phyloP scores from a whole-genome alignment of 2,329 filamentous ascomycete species.

The Aspergillus niger region DNA sequence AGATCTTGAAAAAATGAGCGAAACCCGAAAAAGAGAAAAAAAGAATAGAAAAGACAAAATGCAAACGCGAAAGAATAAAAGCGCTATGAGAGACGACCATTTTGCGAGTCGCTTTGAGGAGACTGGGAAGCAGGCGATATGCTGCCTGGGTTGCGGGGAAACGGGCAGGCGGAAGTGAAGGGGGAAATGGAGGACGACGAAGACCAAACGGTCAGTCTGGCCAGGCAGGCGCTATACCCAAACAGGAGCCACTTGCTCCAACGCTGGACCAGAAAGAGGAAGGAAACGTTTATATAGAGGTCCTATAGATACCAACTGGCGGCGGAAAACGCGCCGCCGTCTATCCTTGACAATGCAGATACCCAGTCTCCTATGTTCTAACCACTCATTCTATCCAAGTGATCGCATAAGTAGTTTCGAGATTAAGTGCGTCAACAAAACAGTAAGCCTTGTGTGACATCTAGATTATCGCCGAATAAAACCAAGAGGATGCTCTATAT shows the following conservation, averaged over 20 bases:
- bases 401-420: too few relatives aligned
- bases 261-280: not conserved
- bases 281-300: not conserved
- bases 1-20: slow-evolving; percentile 28
- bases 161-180: not conserved
- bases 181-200: not conserved
- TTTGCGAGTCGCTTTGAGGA: not conserved
- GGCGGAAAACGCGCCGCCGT: not conserved
- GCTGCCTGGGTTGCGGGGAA: not conserved
- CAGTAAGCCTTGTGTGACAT: too few relatives aligned
- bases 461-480: not conserved
- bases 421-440: too few relatives aligned
- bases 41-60: slow-evolving; percentile 4
- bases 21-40: slow-evolving; percentile 6
- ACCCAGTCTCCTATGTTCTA: not conserved
- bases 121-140: not conserved
- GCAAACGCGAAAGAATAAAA: slow-evolving; percentile 5
- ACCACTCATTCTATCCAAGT: not conserved
- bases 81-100: not conserved
- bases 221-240: not conserved
- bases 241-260: not conserved
- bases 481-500: not conserved
- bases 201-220: not conserved
- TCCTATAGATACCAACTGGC: not conserved
- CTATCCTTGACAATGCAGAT: not conserved